Base-by-base conservation (phyloP, 257 asterid genomes). In the Solanum clarkiae region DNA sequence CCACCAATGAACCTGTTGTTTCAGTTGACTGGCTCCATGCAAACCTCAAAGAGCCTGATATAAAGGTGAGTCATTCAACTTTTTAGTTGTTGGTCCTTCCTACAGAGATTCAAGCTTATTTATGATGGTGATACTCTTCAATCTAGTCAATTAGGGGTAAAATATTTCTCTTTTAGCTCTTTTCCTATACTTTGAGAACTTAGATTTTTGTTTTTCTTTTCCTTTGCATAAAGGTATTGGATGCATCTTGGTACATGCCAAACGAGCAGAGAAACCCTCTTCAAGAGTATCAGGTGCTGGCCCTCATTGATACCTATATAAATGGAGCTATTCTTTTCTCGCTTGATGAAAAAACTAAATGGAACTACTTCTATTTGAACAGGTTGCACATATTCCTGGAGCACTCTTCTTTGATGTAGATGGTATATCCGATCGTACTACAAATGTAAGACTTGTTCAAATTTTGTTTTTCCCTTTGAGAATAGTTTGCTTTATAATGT, bases 221-320 rank as follows among this genome's bases (percentile, higher is more conserved):
- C 55, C 62, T 72, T 72, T 82, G 71, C 80, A 83, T 82, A 80
- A 86, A 95, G 99, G 97, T 97, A 88, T 82, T 97, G 93, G 99
- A 97, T 88, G 98, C 98, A 60, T 97, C 99, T 63, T 97, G 99
- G 99, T 97, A 97, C 89, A 97, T 97, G 99, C 99, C 99, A 83
- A 92, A 95, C 88, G 98, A 97, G 88, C 96, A 95, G 91, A 93
- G 99, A 90, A 94, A 97, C 84, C 98, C 99, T 51, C 93, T 95
- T 89, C 99, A 97, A 89, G 99, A 97, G 89, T 95, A 95, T 90
- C 98, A 97, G 99, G 98, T 95, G 87, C 57, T 81, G 63, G 49
- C 40, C 80, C 54, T 86, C 22, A 81, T 24, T 75, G 4, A 55
- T 57, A 55, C 82, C 56, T 42, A 71, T 80, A 55, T 47, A 3